Evolutionary conservation across 2,329 filamentous ascomycete genomes (phyloP), one percentile per base, ranked within the genome.

Genomic region (Ophiognomonia clavigignenti-juglandacearum): DNA sequence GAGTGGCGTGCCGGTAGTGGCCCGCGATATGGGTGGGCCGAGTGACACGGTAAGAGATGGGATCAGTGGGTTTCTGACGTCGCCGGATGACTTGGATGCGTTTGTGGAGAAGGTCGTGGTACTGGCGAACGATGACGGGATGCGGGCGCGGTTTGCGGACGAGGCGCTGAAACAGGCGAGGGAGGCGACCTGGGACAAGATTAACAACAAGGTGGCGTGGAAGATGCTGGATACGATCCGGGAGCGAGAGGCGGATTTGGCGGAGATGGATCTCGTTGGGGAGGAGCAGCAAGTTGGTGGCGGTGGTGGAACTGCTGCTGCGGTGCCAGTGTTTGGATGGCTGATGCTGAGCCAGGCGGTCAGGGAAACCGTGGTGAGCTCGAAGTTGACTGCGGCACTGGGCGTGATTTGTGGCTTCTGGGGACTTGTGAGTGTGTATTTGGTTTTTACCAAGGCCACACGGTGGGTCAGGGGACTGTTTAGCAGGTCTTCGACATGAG

Each of bases 201-300:
- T 86, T 62, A 84, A 85, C 65, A 83, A 84, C 56, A 78, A 77
- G 40, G 83, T 85, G 1, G 83, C 83, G 3, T 80, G 79, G 73
- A 74, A 78, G 48, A 78, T 86, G 65, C 67, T 73, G 3, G 72
- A 77, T 42, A 68, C 66, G n/a, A 75, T 79, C 40, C 67, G 71
- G 14, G 67, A 74, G 38, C 63, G 74, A 19, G 63, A 67, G 39
- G 59, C 54, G 22, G 67, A 68, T 46, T 50, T 55, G 44, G 53
- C 53, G 53, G 19, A 39, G 54, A 36, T 49, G 45, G 26, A 19
- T n/a, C 35, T 29, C 45, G 42, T 19, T 45, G 27, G 16, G 8
- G 24, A 14, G 18, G 23, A 37, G 5, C 22, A 18, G 34, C 22
- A 23, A 16, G 11, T 6, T 13, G 3, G 45, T 10, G 18, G 27